These are phyloP conservation scores for Mrakia frigida DNA, from an alignment of 768 basidiomycete species.

Conservation along the genomic window DNA sequence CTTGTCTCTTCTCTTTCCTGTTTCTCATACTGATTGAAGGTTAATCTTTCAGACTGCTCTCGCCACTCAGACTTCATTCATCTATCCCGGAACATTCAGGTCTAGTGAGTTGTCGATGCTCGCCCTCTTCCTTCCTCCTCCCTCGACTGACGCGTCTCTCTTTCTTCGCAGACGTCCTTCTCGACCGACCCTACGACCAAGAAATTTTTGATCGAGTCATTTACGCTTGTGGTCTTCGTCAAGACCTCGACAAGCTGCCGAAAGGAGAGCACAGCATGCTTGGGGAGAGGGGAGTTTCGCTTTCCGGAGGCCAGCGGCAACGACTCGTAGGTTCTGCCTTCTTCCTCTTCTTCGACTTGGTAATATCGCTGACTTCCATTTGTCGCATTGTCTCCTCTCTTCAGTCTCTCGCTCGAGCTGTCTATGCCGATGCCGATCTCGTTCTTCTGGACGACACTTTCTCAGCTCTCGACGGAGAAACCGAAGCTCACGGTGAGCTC, in stretches of 20 bases:
- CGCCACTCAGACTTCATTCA: slow-evolving; percentile 25
- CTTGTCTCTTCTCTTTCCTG: neutral
- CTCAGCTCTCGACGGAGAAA: slow-evolving; percentile 37
- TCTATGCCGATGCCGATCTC: slow-evolving; percentile 35
- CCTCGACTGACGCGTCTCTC: neutral
- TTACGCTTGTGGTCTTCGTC: neutral
- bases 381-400: neutral
- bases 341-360: no score
- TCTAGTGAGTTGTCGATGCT: neutral
- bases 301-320: slow-evolving; percentile 20
- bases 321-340: slow-evolving; percentile 10
- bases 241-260: slow-evolving; percentile 13
- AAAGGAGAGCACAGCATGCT: slow-evolving; percentile 13
- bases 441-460: slow-evolving; percentile 37
- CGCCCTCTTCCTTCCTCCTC: neutral
- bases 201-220: neutral
- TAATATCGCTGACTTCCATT: no score
- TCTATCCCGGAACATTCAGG: slow-evolving; percentile 18
- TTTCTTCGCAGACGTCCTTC: slow-evolving; percentile 2
- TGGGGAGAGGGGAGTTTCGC: slow-evolving; percentile 11
- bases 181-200: neutral
- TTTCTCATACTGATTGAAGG: no score
- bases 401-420: slow-evolving; percentile 35
- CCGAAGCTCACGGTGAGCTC: slow-evolving; percentile 29
- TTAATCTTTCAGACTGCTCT: neutral